Percentiles rank a stretch among this genome's conserved stretches.
These are phyloP conservation scores for Pseudogymnoascus pannorum DNA, from an alignment of 2,329 filamentous ascomycete genomes.

Conservation along the genomic window DNA sequence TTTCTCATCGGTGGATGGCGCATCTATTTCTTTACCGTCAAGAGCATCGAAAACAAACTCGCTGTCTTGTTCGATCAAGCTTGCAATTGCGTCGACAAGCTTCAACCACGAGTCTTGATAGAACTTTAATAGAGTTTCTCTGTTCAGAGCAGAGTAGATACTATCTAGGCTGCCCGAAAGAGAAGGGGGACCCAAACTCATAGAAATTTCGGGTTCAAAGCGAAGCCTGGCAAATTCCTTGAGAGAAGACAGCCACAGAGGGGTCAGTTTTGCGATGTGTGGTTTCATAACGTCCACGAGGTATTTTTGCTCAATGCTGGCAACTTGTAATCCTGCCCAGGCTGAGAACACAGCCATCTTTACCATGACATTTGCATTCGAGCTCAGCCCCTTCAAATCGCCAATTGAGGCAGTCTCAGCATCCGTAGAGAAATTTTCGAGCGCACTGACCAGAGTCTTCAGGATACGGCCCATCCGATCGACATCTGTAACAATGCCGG, in stretches of 20 bases:
- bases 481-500: constrained; percentile 92
- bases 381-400: constrained; percentile 84
- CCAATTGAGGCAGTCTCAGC: constrained; percentile 80
- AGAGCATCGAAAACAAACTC: constrained; percentile 96
- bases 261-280: constrained; percentile 82
- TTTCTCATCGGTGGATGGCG: constrained; percentile 24
- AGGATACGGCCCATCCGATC: constrained; percentile 98
- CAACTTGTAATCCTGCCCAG: constrained; percentile 95
- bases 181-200: constrained; percentile 73
- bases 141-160: constrained; percentile 88
- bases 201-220: constrained; percentile 96
- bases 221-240: constrained; percentile 87
- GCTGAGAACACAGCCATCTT: constrained; percentile 96
- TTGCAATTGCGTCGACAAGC: constrained; percentile 93
- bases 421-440: constrained; percentile 86
- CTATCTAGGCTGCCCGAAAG: constrained; percentile 82
- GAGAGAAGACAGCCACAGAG: constrained; percentile 87
- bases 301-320: constrained; percentile 86
- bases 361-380: constrained; percentile 96
- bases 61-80: constrained; percentile 93
- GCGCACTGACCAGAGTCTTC: constrained; percentile 80
- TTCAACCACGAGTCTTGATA: constrained; percentile 98
- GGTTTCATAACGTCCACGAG: constrained; percentile 81
- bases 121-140: constrained; percentile 87
- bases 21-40: constrained; percentile 66